These are phyloP conservation scores for Hypocreales sp. DNA, from an alignment of 2,329 filamentous ascomycete genomes.

Conservation along the genomic window DNA sequence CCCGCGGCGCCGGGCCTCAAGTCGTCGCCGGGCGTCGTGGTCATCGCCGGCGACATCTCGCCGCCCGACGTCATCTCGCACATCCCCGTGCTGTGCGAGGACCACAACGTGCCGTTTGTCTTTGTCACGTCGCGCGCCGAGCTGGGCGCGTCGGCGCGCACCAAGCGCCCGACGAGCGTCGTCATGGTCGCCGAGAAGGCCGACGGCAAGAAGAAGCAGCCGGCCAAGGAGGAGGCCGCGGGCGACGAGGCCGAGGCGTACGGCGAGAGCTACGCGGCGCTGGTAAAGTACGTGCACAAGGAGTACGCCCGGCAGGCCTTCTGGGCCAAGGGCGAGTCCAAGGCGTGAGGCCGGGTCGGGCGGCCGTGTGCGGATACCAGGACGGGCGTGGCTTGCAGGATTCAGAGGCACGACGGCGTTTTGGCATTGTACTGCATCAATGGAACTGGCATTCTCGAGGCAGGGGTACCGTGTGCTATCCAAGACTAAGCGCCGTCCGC, in stretches of 20 bases:
- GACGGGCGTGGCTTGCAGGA: conserved; percentile 10
- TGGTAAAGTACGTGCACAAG: conserved; percentile 52
- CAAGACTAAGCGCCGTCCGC: conserved; percentile 28
- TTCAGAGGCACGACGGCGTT: conserved; percentile 22
- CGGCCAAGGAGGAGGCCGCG: conserved; percentile 25
- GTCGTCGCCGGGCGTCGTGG: conserved; percentile 57
- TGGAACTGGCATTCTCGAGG: conserved; percentile 4
- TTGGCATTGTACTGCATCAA: conserved; percentile 15
- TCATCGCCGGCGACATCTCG: conserved; percentile 94
- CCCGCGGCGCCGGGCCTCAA: conserved; percentile 48
- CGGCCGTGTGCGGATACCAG: conserved; percentile 18
- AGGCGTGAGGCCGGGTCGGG: conserved; percentile 9
- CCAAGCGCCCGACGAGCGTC: conserved; percentile 91
- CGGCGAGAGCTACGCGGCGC: conserved; percentile 45
- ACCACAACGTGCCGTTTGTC: conserved; percentile 93
- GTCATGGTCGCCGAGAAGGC: conserved; percentile 66
- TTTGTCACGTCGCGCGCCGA: conserved; percentile 88
- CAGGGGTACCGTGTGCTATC: too few species aligned
- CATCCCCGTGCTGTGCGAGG: conserved; percentile 93
- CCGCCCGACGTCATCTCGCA: conserved; percentile 98
- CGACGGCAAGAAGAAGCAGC: conserved; percentile 27
- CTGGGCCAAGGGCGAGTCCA: conserved; percentile 25
- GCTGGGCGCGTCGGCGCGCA: conserved; percentile 82
- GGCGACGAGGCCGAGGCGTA: conserved; percentile 41
- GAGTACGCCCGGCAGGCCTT: conserved; percentile 43